phyloP scores from a whole-genome alignment of 2,329 filamentous ascomycete genomes.

The Zopfia rhizophila region DNA sequence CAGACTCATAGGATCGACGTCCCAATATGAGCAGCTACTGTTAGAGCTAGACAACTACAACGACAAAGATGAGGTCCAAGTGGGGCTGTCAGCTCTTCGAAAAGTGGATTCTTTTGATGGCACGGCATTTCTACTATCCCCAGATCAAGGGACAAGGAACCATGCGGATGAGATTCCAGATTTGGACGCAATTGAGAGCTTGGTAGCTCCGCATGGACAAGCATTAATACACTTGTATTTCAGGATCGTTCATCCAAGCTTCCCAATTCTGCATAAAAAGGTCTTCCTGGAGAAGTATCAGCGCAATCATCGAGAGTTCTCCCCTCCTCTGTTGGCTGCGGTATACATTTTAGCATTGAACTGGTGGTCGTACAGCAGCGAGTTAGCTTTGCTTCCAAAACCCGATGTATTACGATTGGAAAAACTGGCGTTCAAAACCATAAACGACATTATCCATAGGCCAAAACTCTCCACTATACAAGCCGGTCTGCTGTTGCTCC shows the following conservation, averaged over 20 bases:
- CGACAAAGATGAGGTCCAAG: conserved; percentile 13
- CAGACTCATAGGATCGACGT: conserved; percentile 40
- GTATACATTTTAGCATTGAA: conserved; percentile 71
- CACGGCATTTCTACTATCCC: conserved; percentile 38
- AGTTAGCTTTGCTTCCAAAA: conserved; percentile 58
- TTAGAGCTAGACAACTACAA: conserved; percentile 31
- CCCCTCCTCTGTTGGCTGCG: conserved; percentile 67
- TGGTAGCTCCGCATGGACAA: conserved; percentile 76
- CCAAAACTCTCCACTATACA: conserved; percentile 56
- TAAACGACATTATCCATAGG: conserved; percentile 49
- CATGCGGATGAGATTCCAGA: conserved; percentile 56
- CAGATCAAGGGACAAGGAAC: conserved; percentile 39
- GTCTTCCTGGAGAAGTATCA: conserved; percentile 71
- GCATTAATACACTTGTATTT: conserved; percentile 80
- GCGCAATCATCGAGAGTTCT: conserved; percentile 67
- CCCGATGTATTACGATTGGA: conserved; percentile 52
- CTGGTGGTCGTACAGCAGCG: conserved; percentile 69
- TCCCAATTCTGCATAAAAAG: conserved; percentile 69
- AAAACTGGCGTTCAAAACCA: conserved; percentile 48
- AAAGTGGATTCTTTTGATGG: conserved; percentile 33
- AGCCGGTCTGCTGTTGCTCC: conserved; percentile 51
- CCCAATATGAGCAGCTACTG: conserved; percentile 40
- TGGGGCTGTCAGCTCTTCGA: conserved; percentile 31
- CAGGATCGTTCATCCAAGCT: conserved; percentile 67
- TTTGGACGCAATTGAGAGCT: conserved; percentile 74